A percentile compares a stretch with the other conserved stretches of the same genome.
phyloP scores from a whole-genome alignment of 768 basidiomycete species.

The Russula dissimulans region DNA sequence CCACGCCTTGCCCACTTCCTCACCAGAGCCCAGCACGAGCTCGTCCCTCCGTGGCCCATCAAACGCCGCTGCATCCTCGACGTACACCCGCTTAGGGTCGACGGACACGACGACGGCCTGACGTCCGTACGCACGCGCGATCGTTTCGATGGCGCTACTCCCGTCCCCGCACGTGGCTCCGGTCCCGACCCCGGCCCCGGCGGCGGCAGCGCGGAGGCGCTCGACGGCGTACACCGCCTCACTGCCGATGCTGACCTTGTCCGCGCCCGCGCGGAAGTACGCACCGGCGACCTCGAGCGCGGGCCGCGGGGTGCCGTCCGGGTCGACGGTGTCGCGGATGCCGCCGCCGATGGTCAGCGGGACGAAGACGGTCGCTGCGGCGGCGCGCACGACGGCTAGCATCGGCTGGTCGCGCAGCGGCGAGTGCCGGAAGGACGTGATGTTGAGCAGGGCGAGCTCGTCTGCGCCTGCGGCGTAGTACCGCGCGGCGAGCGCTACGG shows the following conservation, averaged over 20 bases:
- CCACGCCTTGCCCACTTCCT: slow-evolving; percentile 72
- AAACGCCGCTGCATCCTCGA: slow-evolving; percentile 47
- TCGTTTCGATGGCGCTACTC: slow-evolving; percentile 85
- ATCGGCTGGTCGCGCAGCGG: slow-evolving; percentile 96
- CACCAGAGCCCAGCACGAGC: slow-evolving; percentile 39
- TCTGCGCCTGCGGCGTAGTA: slow-evolving; percentile 90
- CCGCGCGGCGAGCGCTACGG: slow-evolving; percentile 77
- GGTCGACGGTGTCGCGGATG: slow-evolving; percentile 92
- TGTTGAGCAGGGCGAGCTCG: slow-evolving; percentile 96
- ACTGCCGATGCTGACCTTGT: slow-evolving; percentile 96
- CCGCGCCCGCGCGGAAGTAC: slow-evolving; percentile 96
- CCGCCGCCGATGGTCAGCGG: slow-evolving; percentile 99
- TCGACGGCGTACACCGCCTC: slow-evolving; percentile 96
- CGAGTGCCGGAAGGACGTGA: slow-evolving; percentile 97
- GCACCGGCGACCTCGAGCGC: slow-evolving; percentile 92
- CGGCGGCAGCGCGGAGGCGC: slow-evolving; percentile 44
- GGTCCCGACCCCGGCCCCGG: slow-evolving; percentile 14
- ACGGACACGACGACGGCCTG: slow-evolving; percentile 98
- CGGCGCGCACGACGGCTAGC: slow-evolving; percentile 87
- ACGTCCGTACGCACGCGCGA: slow-evolving; percentile 82
- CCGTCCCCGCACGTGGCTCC: slow-evolving; percentile 39
- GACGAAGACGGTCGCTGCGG: slow-evolving; percentile 86
- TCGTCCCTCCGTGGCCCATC: slow-evolving; percentile 61
- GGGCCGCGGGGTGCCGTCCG: slow-evolving; percentile 78
- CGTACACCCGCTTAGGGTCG: slow-evolving; percentile 83